phyloP scores from a whole-genome alignment of 805 yeast species.

The Yarrowia sp. region DNA sequence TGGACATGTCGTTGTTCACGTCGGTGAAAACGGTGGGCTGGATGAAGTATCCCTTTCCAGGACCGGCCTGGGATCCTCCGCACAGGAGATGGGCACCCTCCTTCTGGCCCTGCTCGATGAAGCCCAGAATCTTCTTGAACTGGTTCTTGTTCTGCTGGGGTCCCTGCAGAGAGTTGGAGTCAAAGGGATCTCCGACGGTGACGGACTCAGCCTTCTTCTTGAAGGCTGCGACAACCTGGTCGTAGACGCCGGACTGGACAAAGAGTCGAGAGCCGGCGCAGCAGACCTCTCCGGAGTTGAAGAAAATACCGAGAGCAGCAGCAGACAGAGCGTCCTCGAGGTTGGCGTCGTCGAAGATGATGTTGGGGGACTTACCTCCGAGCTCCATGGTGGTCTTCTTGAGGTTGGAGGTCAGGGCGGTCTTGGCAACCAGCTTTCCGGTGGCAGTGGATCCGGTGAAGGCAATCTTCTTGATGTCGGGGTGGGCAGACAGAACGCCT shows the following conservation, averaged over 20 bases:
- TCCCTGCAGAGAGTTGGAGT: constrained; percentile 71
- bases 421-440: constrained; percentile 73
- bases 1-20: constrained; percentile 59
- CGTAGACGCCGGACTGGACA: constrained; percentile 80
- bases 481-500: constrained; percentile 58
- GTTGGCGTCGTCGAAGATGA: constrained; percentile 83
- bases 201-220: constrained; percentile 47
- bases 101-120: constrained; percentile 67
- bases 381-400: constrained; percentile 89
- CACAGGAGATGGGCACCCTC: constrained; percentile 80
- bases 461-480: constrained; percentile 75
- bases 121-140: constrained; percentile 66
- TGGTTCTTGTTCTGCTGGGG: constrained; percentile 83
- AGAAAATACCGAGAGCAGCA: constrained; percentile 77
- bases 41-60: constrained; percentile 58
- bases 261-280: constrained; percentile 90
- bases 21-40: constrained; percentile 76
- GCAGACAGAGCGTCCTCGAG: constrained; percentile 68
- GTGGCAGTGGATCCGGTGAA: constrained; percentile 92
- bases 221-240: constrained; percentile 60
- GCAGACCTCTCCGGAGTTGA: constrained; percentile 94
- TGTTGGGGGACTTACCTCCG: constrained; percentile 94
- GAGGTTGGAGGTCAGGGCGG: constrained; percentile 65
- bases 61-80: constrained; percentile 57
- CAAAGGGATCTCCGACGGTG: constrained; percentile 78